These are phyloP conservation scores for Paratinospora sagittata DNA, from an alignment of 164 flowering plant genomes.

Conservation along the genomic window DNA sequence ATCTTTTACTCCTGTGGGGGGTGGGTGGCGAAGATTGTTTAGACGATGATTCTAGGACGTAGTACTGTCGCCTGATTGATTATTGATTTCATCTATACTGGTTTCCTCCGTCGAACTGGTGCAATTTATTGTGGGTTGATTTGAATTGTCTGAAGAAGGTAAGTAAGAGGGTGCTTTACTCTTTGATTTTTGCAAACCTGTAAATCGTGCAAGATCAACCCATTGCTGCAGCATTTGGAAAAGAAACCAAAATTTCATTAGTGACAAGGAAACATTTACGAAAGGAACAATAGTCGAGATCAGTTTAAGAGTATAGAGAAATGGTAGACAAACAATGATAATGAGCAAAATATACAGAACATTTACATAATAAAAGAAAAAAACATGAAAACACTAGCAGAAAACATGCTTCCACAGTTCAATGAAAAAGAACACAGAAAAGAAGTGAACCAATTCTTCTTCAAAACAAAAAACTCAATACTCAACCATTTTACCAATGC, in stretches of 20 bases:
- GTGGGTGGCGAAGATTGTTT: constrained; percentile 7
- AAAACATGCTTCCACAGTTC: not conserved
- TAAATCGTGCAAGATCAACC: constrained; percentile 80
- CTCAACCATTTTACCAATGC: no score
- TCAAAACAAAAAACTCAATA: no score
- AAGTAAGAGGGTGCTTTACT: constrained; percentile 21
- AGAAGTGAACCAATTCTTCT: no score
- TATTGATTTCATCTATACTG: constrained; percentile 43
- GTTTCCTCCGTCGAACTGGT: constrained; percentile 36
- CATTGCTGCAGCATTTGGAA: constrained; percentile 65
- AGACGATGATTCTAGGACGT: constrained; percentile 9
- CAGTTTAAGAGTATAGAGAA: no score
- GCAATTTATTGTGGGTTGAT: constrained; percentile 32
- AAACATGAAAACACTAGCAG: not conserved
- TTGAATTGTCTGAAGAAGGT: constrained; percentile 31
- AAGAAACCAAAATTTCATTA: not conserved
- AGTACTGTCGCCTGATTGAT: constrained; percentile 39
- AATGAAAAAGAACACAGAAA: no score
- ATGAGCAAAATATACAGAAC: not conserved
- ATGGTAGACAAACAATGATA: no score
- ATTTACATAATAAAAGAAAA: not conserved
- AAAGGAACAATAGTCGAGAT: not conserved
- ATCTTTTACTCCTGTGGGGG: constrained; percentile 6
- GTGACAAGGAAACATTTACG: not conserved
- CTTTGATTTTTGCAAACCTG: constrained; percentile 66